These are phyloP conservation scores for Monilinia laxa DNA, from an alignment of 2,329 filamentous ascomycete species.

Conservation along the genomic window DNA sequence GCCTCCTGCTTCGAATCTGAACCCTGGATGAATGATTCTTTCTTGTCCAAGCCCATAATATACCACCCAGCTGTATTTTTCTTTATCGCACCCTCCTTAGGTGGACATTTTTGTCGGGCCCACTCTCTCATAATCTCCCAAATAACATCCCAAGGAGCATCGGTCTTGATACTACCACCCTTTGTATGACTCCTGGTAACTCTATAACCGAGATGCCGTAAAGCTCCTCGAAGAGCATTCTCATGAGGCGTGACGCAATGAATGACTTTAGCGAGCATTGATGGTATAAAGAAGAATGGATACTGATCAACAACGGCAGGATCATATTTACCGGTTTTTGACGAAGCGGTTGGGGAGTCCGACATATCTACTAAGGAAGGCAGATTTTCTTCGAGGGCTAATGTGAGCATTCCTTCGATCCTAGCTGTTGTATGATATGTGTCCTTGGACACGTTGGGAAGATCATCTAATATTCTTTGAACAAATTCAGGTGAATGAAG, in stretches of 20 bases:
- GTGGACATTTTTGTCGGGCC: slow-evolving; percentile 75
- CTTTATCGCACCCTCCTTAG: slow-evolving; percentile 71
- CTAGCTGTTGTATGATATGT: slow-evolving; percentile 78
- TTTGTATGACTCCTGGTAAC: slow-evolving; percentile 87
- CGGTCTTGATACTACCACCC: slow-evolving; percentile 86
- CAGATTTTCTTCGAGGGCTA: slow-evolving; percentile 72
- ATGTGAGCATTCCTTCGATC: slow-evolving; percentile 88
- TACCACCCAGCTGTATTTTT: slow-evolving; percentile 68
- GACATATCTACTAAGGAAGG: slow-evolving; percentile 29
- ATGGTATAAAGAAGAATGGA: slow-evolving; percentile 85
- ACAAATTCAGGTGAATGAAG: slow-evolving; percentile 85
- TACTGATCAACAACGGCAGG: slow-evolving; percentile 67
- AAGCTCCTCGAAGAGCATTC: slow-evolving; percentile 74
- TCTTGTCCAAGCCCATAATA: slow-evolving; percentile 53
- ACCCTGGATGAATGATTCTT: slow-evolving; percentile 27
- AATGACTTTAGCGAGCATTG: slow-evolving; percentile 70
- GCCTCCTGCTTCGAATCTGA: slow-evolving; percentile 24
- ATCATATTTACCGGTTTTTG: slow-evolving; percentile 48
- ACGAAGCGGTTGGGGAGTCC: slow-evolving; percentile 41
- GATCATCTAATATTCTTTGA: slow-evolving; percentile 69
- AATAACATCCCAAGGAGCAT: slow-evolving; percentile 84
- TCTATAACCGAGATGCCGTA: slow-evolving; percentile 76
- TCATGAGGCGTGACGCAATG: slow-evolving; percentile 80
- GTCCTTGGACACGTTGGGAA: slow-evolving; percentile 64
- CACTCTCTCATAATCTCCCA: slow-evolving; percentile 96